Evolutionary conservation across 2,329 filamentous ascomycete genomes (phyloP).

Genomic region (Colletotrichum trifolii): DNA sequence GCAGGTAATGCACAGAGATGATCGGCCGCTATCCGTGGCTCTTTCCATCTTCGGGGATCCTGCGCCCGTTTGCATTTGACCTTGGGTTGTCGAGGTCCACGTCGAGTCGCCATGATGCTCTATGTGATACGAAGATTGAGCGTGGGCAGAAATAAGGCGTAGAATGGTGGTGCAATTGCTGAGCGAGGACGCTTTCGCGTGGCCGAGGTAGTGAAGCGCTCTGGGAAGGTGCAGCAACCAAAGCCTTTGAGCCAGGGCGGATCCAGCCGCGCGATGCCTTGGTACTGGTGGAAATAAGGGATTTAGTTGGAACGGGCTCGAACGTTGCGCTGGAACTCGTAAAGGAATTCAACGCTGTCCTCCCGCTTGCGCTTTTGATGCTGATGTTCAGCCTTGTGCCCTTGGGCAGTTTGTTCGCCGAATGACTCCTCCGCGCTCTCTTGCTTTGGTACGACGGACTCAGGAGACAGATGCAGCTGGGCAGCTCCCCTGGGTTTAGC

Average conservation of each 20-base stretch:
- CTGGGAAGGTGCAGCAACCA: constrained; percentile 10
- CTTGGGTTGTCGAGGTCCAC: too few species aligned
- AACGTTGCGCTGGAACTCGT: constrained; percentile 17
- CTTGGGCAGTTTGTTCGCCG: not conserved
- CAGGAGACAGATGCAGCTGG: not conserved
- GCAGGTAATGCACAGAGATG: constrained; percentile 8
- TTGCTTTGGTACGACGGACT: not conserved
- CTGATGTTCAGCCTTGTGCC: not conserved
- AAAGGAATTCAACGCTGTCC: constrained; percentile 19
- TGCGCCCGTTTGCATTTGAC: too few species aligned
- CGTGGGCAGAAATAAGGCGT: too few species aligned
- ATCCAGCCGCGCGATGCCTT: constrained; percentile 6
- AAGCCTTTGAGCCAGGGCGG: constrained; percentile 2
- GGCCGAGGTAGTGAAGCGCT: constrained; percentile 2
- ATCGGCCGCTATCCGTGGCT: constrained; percentile 30
- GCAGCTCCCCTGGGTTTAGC: not conserved
- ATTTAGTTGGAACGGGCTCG: not conserved
- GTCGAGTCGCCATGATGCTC: too few species aligned
- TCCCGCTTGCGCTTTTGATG: constrained; percentile 24
- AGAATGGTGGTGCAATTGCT: too few species aligned
- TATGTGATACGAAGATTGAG: too few species aligned
- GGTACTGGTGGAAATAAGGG: not conserved
- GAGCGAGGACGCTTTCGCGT: not conserved
- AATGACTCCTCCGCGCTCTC: not conserved
- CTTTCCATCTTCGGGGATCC: constrained; percentile 10